A percentile compares a stretch with the other conserved stretches of the same genome.
Evolutionary conservation across 73 alveolate genomes (phyloP).

Genomic region (Paraurostyla sp.): DNA sequence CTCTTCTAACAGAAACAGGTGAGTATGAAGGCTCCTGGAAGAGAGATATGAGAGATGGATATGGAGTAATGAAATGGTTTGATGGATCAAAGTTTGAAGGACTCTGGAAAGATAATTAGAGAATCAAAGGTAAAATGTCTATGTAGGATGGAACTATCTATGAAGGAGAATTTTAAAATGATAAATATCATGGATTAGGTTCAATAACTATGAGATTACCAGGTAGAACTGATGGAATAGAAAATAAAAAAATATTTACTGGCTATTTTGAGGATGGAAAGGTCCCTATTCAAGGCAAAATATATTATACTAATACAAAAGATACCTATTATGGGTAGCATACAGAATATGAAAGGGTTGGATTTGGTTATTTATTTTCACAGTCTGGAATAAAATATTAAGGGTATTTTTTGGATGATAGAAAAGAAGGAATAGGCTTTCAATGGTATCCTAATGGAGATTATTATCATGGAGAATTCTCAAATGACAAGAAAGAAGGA

Average conservation of each 20-base stretch:
- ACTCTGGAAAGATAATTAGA: constrained; percentile 27
- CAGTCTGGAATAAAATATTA: not conserved
- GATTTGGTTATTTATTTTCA: constrained; percentile 43
- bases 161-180: constrained; percentile 52
- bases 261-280: constrained; percentile 11
- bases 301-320: not conserved
- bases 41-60: constrained; percentile 76
- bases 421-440: constrained; percentile 31
- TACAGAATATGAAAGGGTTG: not conserved
- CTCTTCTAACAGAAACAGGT: constrained; percentile 33
- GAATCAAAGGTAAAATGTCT: constrained; percentile 6
- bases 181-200: constrained; percentile 41
- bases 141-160: not conserved
- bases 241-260: not conserved
- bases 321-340: constrained; percentile 27
- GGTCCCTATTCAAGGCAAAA: constrained; percentile 13
- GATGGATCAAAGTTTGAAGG: constrained; percentile 66
- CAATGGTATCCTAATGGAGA: not conserved
- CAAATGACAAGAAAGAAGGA: constrained; percentile 41
- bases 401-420: constrained; percentile 35
- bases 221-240: constrained; percentile 30
- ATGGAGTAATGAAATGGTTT: constrained; percentile 78
- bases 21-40: constrained; percentile 85
- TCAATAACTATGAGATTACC: not conserved
- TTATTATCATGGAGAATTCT: constrained; percentile 28